These are phyloP conservation scores for Durotheca rogersii DNA, from an alignment of 495 filamentous ascomycete species.

Conservation along the genomic window DNA sequence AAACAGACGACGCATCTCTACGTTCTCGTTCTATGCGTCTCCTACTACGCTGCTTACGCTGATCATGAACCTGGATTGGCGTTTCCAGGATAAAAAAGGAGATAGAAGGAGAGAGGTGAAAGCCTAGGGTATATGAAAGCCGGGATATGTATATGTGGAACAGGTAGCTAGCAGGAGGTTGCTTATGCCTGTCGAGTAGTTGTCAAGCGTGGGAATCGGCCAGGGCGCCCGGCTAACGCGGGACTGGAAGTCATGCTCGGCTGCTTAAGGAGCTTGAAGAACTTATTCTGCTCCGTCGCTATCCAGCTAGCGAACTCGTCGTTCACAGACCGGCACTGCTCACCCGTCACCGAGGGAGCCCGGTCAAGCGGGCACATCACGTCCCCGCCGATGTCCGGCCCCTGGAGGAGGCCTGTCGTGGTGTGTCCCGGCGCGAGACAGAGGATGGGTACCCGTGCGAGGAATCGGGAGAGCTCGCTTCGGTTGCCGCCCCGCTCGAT, in stretches of 20 bases:
- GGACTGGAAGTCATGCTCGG: conserved; percentile 46
- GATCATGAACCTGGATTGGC: too few species aligned
- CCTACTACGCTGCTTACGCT: too few species aligned
- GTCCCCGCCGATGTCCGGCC: too few species aligned
- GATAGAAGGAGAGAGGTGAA: too few species aligned
- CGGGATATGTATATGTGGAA: too few species aligned
- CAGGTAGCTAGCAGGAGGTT: too few species aligned
- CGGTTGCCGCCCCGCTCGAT: conserved; percentile 43
- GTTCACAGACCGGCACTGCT: conserved; percentile 54
- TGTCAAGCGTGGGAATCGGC: too few species aligned
- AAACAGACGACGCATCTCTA: background rate
- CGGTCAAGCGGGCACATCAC: background rate
- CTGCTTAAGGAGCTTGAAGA: conserved; percentile 45
- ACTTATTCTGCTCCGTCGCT: conserved; percentile 50
- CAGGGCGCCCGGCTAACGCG: conserved; percentile 30
- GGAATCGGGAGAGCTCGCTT: conserved; percentile 23
- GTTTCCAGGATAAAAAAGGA: too few species aligned
- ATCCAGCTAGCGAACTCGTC: conserved; percentile 39
- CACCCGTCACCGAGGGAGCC: background rate
- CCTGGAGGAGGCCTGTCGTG: background rate
- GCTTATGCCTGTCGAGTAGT: too few species aligned
- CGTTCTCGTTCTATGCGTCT: too few species aligned
- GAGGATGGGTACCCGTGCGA: conserved; percentile 36
- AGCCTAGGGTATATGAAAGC: too few species aligned
- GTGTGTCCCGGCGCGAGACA: conserved; percentile 35